phyloP scores from a whole-genome alignment of 164 flowering plant species.

The Vitis vinifera region ASM3070453v1 NC_081819.1:21270501-21271000 shows the following conservation, averaged over 20 bases:
- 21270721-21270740: constrained; percentile 30
- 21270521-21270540: too few relatives aligned
- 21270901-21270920: not conserved
- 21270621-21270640: constrained; percentile 40
- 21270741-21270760: too few relatives aligned
- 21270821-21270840: too few relatives aligned
- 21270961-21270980: constrained; percentile 97
- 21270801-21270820: too few relatives aligned
- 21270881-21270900: too few relatives aligned
- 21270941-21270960: constrained; percentile 39
- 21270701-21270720: constrained; percentile 58
- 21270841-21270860: too few relatives aligned
- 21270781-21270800: too few relatives aligned
- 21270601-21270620: constrained; percentile 45
- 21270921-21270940: constrained; percentile 4
- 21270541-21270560: too few relatives aligned
- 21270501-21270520: too few relatives aligned
- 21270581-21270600: constrained; percentile 29
- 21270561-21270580: constrained; percentile 23
- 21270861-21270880: too few relatives aligned
- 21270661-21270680: constrained; percentile 32
- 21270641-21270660: constrained; percentile 34
- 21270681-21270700: constrained; percentile 42
- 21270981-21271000: constrained; percentile 99
- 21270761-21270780: too few relatives aligned